phyloP scores from a whole-genome alignment of 352 stramenopile species.

The Globisporangium uncinulatum region DNA sequence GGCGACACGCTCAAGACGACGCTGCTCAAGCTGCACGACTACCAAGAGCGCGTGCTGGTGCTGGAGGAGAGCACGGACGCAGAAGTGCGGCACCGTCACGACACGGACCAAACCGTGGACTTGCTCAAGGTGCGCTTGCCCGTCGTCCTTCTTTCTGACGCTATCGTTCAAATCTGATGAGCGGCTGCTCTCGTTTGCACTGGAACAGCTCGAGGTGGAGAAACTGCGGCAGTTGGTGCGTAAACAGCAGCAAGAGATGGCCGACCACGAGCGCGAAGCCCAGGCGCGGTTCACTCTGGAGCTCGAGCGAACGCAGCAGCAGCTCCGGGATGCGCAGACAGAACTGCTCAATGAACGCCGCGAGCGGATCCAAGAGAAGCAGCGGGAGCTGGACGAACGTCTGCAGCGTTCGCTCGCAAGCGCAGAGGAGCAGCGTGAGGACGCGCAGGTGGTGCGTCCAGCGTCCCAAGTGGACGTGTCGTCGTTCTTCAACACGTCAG shows the following conservation, averaged over 20 bases:
- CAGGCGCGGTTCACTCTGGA: constrained; percentile 26
- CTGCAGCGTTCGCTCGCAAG: constrained; percentile 21
- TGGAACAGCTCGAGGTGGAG: constrained; percentile 38
- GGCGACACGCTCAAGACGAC: constrained; percentile 37
- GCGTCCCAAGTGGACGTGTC: constrained; percentile 27
- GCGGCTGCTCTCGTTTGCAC: background rate
- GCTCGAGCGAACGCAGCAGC: constrained; percentile 23
- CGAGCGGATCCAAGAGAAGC: constrained; percentile 56
- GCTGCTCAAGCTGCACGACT: constrained; percentile 34
- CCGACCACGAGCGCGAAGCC: constrained; percentile 19
- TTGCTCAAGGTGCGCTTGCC: constrained; percentile 32
- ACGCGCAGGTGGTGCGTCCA: background rate
- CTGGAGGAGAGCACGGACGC: constrained; percentile 56
- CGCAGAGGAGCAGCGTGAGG: background rate
- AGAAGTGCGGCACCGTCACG: constrained; percentile 42
- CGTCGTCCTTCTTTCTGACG: background rate
- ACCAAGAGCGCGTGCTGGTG: constrained; percentile 51
- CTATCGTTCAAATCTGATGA: background rate
- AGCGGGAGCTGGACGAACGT: constrained; percentile 38
- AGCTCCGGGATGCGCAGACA: constrained; percentile 48
- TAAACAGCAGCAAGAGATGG: constrained; percentile 45
- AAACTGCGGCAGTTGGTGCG: constrained; percentile 55
- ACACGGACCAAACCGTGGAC: constrained; percentile 62
- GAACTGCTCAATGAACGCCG: constrained; percentile 48
- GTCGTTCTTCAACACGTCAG: constrained; percentile 50